Conservation (phyloP, 1,139 yeast species). For the Yamadazyma aaseri region DNA sequence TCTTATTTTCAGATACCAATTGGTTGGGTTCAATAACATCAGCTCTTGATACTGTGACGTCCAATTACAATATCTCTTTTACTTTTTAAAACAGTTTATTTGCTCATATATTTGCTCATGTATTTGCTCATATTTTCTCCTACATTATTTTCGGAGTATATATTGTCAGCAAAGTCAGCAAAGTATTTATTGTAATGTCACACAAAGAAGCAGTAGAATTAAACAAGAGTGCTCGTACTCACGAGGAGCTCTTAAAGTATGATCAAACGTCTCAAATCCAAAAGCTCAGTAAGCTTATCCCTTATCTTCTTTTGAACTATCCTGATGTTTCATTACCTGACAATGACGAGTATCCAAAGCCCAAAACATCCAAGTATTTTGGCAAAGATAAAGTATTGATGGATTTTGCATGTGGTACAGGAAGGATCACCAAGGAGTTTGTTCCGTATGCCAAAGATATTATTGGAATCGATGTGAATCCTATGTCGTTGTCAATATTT, state of each 20-base stretch:
- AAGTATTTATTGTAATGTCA: too few species aligned
- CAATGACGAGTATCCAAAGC: conserved; percentile 8
- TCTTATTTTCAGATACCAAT: too few species aligned
- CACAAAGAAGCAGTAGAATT: conserved; percentile 25
- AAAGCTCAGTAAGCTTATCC: conserved; percentile 3
- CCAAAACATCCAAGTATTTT: conserved; percentile 19
- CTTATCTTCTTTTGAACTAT: conserved; percentile 6
- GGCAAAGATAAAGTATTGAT: conserved; percentile 28
- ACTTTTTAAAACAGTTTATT: too few species aligned
- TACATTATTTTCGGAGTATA: too few species aligned
- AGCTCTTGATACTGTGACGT: too few species aligned
- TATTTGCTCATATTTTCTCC: too few species aligned
- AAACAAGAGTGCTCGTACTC: conserved; percentile 21
- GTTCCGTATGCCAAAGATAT: conserved; percentile 27
- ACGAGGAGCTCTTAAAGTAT: conserved; percentile 1
- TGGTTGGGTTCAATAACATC: too few species aligned
- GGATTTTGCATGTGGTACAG: conserved; percentile 51
- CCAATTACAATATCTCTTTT: too few species aligned
- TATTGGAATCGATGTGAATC: conserved; percentile 40
- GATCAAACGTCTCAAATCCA: conserved; percentile 4
- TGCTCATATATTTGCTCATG: too few species aligned
- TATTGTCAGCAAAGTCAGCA: too few species aligned
- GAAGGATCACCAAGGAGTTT: conserved; percentile 30
- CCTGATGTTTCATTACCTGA: conserved; percentile 3
- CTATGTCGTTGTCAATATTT: conserved; percentile 25